These are phyloP conservation scores for Butyriboletus loyo DNA, from an alignment of 768 basidiomycete genomes.

Conservation along the genomic window DNA sequence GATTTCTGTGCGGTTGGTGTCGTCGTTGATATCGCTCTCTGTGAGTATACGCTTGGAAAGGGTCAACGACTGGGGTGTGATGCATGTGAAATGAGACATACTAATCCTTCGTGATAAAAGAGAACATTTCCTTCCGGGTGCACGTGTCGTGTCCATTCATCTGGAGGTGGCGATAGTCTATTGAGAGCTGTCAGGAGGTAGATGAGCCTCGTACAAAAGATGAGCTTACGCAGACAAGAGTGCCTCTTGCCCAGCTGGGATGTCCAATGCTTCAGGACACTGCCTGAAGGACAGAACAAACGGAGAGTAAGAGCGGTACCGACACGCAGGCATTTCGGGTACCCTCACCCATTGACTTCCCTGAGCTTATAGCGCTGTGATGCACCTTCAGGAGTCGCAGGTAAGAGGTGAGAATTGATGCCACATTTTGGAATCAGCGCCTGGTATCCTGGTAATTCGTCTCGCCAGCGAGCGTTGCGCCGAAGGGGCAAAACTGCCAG, in stretches of 20 bases:
- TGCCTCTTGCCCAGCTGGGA: not conserved
- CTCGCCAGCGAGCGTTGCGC: not conserved
- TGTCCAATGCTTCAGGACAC: not conserved
- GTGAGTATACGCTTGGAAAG: constrained; percentile 10
- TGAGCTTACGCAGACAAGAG: not conserved
- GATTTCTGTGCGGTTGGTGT: not conserved
- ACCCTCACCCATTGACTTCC: not conserved
- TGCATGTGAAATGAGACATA: not conserved
- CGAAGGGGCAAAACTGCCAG: not conserved
- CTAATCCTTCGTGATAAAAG: not conserved
- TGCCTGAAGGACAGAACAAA: not conserved
- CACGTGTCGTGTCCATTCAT: not conserved
- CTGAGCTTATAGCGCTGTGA: not conserved
- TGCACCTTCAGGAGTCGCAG: not conserved
- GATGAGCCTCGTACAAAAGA: not conserved
- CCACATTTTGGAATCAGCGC: not conserved
- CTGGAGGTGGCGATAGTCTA: not conserved
- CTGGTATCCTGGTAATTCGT: not conserved
- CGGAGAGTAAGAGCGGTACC: not conserved
- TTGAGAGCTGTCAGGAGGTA: not conserved
- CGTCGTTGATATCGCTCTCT: constrained; percentile 8
- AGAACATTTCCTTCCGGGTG: not conserved
- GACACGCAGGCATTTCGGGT: not conserved
- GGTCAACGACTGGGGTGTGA: not conserved
- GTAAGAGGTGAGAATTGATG: not conserved